Evolutionary conservation across 1,284 basidiomycete genomes (phyloP), one percentile per base, ranked within the genome.

Genomic region (Tilletia indica): DNA sequence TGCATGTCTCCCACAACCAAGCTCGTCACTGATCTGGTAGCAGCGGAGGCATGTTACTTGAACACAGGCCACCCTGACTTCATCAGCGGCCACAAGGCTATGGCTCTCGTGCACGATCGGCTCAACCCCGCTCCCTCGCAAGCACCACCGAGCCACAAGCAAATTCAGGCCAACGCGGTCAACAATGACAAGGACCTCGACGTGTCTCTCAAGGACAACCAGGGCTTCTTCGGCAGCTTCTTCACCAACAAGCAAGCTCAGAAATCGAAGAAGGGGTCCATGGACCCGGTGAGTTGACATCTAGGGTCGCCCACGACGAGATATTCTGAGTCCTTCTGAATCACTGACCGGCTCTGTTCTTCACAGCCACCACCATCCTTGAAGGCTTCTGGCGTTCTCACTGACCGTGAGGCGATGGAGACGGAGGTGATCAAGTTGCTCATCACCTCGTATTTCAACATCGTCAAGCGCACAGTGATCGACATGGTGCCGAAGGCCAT

Each of bases 1-100:
- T 87, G 93, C 54, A 97, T 99, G 95, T 86, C 86, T 3, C 96
- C 96, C 4, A 99, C 96, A 51, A 94, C 91, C 76, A 98, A 97
- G 86, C 89, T 99, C 61, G 96, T 98, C 8, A 85, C 89, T 16
- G 96, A 99, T 82, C 89, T 99, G 87, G 94, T 98, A 66, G 86
- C 92, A 89, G 68, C 78, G 3, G 78, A 80, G 68, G 71, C 78
- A 12, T 78, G 77, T 72, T 80, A 80, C 85, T 91, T 99, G 81
- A 98, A 98, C 87, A 97, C 95, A n/a, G 97, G 94, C 2, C 96
- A 98, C 85, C 96, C 96, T 1, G 96, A 99, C 86, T 98, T 98
- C 87, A 89, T 99, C 84, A 93, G 90, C 76, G 97, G 96, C 48
- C 96, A 99, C 87, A 94, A 91, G 89, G 96, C 97, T 4, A 94